A percentile compares a stretch with the other conserved stretches of the same genome.
These are phyloP conservation scores for Ichthyophonus hoferi DNA, from an alignment of 208 protist species.

Conservation along the genomic window DNA sequence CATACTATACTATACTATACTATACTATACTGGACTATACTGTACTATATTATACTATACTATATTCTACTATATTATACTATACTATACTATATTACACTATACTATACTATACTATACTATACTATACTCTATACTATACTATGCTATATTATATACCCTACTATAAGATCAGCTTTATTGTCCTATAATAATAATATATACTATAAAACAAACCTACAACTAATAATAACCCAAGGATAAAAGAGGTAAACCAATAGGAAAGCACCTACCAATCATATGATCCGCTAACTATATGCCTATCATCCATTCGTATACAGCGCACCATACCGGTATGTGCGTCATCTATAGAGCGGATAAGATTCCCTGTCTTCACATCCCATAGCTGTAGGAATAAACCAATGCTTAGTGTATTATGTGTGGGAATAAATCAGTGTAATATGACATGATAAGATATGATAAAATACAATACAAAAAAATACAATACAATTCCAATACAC, in stretches of 20 bases:
- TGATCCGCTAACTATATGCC: conserved; percentile 34
- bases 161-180: too few species aligned
- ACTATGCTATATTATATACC: too few species aligned
- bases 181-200: too few species aligned
- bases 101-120: too few species aligned
- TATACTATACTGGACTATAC: too few species aligned
- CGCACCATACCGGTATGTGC: conserved; percentile 33
- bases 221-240: too few species aligned
- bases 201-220: too few species aligned
- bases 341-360: not conserved
- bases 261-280: conserved; percentile 28
- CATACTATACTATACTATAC: not conserved
- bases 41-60: too few species aligned
- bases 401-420: not conserved
- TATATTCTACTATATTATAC: too few species aligned
- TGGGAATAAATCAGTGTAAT: not conserved
- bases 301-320: conserved; percentile 29
- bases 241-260: not conserved
- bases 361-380: conserved; percentile 12
- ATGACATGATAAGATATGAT: not conserved
- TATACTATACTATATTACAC: too few species aligned
- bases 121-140: too few species aligned
- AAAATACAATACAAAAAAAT: not conserved
- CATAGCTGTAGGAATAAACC: not conserved
- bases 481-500: not conserved